Conservation (phyloP, 83 land plant genomes). For the Diphasiastrum complanatum region DNA sequence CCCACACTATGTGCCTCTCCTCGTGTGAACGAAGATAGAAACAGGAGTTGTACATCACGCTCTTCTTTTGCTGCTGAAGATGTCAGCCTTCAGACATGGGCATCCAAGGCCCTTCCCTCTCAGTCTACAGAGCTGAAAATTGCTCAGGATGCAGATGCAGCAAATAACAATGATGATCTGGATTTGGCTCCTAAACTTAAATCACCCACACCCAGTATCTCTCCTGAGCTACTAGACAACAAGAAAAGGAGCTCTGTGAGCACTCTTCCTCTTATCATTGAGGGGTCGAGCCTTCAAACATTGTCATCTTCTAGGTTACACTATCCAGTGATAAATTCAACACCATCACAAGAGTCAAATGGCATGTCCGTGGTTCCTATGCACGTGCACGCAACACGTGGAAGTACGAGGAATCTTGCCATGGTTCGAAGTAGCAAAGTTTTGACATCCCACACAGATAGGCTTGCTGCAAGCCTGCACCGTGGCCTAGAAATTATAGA, state of each 20-base stretch:
- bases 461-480: slow-evolving; percentile 65
- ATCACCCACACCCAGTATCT: slow-evolving; percentile 43
- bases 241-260: slow-evolving; percentile 48
- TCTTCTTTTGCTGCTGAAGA: no score
- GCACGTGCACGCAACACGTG: no score
- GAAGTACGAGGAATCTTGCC: slow-evolving; percentile 15
- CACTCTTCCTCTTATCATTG: slow-evolving; percentile 18
- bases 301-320: slow-evolving; percentile 6
- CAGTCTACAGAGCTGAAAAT: background rate
- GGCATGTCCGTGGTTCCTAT: slow-evolving; percentile 18
- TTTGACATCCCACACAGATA: slow-evolving; percentile 35
- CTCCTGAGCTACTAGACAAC: slow-evolving; percentile 25
- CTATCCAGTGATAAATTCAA: background rate
- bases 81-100: no score
- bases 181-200: slow-evolving; percentile 22
- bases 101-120: no score
- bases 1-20: no score
- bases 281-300: slow-evolving; percentile 16
- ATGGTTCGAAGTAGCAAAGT: slow-evolving; percentile 30
- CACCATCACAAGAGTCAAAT: background rate
- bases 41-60: no score
- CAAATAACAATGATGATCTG: slow-evolving; percentile 29
- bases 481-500: slow-evolving; percentile 73
- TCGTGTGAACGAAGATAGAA: no score
- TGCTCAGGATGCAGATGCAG: slow-evolving; percentile 9